Conservation (phyloP, 2,329 filamentous ascomycete genomes). For the Chalaropsis ovoidea region DNA sequence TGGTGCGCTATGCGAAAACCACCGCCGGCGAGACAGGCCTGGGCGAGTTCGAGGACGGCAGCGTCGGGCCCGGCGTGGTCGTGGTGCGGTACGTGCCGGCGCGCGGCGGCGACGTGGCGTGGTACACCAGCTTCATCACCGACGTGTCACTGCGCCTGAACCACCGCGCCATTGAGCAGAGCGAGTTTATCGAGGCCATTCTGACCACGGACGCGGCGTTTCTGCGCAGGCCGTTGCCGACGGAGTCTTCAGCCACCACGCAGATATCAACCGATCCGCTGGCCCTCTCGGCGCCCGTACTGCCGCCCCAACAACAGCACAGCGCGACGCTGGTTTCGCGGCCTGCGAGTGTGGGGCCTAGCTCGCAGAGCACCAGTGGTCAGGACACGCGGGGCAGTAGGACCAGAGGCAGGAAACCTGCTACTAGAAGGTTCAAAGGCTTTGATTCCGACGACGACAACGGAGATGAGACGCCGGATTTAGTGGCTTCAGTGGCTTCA, state of each 20-base stretch:
- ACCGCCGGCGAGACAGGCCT: constrained; percentile 64
- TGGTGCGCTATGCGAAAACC: constrained; percentile 65
- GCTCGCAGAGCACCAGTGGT: neutral
- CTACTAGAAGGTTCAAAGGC: constrained; percentile 56
- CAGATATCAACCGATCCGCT: neutral
- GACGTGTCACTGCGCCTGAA: constrained; percentile 61
- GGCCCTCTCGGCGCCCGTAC: constrained; percentile 1
- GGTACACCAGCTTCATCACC: constrained; percentile 60
- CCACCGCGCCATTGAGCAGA: constrained; percentile 76
- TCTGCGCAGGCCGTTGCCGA: constrained; percentile 58
- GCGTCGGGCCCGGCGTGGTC: constrained; percentile 60
- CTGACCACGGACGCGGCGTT: constrained; percentile 65
- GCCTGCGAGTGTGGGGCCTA: constrained; percentile 5
- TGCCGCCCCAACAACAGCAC: neutral
- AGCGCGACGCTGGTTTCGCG: neutral
- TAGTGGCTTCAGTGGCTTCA: too few species aligned
- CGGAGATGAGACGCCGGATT: constrained; percentile 32
- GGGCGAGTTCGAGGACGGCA: constrained; percentile 53
- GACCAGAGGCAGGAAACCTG: constrained; percentile 35
- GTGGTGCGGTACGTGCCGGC: constrained; percentile 59
- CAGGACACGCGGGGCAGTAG: constrained; percentile 26
- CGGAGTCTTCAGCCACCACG: constrained; percentile 31
- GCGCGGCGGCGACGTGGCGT: constrained; percentile 46
- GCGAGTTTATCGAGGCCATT: constrained; percentile 85
- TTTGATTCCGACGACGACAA: constrained; percentile 49